Base-by-base conservation (phyloP, 139 green algal genomes). In the Volvox africanus region DNA sequence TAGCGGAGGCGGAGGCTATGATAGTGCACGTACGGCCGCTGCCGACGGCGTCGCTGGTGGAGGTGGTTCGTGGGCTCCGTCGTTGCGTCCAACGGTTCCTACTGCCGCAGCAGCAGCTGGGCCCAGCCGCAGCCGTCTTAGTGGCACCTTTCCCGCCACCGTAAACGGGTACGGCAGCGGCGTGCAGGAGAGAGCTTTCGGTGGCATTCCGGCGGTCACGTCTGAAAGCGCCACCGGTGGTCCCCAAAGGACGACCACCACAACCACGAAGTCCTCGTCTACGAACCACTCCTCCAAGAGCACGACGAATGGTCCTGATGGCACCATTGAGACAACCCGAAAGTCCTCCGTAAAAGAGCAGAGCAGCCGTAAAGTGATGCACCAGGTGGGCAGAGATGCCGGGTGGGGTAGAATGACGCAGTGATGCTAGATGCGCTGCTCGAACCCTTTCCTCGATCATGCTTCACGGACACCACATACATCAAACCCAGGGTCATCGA, bases 91-190 rank as follows among this genome's bases (percentile, higher is more conserved):
- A 6, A 28, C 73, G 9, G 22, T 6, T 80, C 73, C 26, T n/a
- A n/a, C n/a, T n/a, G 73, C 24, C 75, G 32, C 75, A 37, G 28
- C 28, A 37, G 75, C 71, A 1, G 71, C 71, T 14, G 21, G 26
- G 24, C 71, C 71, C 26, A 79, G 75, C 30, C 75, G 75, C 75
- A 81, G 75, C 75, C 75, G 75, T 18, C 75, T 81, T n/a, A 35
- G 75, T 30, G 33, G 75, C 75, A 2, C 71, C 32, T n/a, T 30
- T 30, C 28, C 71, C 71, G 71, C 26, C 28, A 2, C 26, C 71
- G 71, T 36, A 37, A 20, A 18, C 14, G 71, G 71, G 5, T n/a
- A 30, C 71, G 71, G n/a, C 71, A 30, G 71, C 71, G 14, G n/a
- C 19, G 71, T 18, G 28, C 21, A 6, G 65, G 65, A 24, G 65